These are phyloP conservation scores for Suhomyces panamericanus DNA, from an alignment of 1,139 yeast species.

Conservation along the genomic window DNA sequence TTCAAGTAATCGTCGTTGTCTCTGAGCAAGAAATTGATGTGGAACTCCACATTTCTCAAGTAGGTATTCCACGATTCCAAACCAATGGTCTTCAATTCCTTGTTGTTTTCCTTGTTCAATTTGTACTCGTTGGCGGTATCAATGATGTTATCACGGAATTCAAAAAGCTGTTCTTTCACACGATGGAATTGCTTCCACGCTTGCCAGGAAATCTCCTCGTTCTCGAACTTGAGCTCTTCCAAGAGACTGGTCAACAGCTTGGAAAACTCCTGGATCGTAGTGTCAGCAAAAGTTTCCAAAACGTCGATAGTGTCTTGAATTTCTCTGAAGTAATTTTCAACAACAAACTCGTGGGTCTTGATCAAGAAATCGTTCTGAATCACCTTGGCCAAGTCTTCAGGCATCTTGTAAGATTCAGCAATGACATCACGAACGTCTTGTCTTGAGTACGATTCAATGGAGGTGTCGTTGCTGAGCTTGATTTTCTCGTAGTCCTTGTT, in stretches of 20 bases:
- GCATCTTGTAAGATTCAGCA: constrained; percentile 35
- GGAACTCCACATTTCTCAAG: constrained; percentile 57
- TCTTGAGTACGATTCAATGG: constrained; percentile 44
- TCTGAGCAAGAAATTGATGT: constrained; percentile 57
- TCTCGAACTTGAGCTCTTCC: constrained; percentile 28
- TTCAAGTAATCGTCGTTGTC: constrained; percentile 75
- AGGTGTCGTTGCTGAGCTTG: constrained; percentile 35
- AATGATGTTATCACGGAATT: constrained; percentile 57
- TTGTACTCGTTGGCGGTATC: constrained; percentile 44
- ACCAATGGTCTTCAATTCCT: constrained; percentile 26
- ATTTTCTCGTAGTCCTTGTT: constrained; percentile 50
- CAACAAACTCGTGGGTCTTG: constrained; percentile 31
- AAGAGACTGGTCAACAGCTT: constrained; percentile 35
- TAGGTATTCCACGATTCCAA: constrained; percentile 52
- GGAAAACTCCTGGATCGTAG: constrained; percentile 56
- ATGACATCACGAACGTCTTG: constrained; percentile 60
- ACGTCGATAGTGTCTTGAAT: constrained; percentile 62
- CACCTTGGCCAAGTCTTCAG: constrained; percentile 32
- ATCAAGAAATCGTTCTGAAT: constrained; percentile 38
- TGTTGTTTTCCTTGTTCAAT: constrained; percentile 19
- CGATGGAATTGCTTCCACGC: constrained; percentile 68
- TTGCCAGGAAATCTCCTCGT: constrained; percentile 50
- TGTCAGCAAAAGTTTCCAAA: constrained; percentile 71
- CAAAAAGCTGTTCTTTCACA: constrained; percentile 55
- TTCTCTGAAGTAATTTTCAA: constrained; percentile 41